Evolutionary conservation across 1,139 yeast genomes (phyloP), one percentile per base, ranked within the genome.

Genomic region (Trichomonascaceae sp.): DNA sequence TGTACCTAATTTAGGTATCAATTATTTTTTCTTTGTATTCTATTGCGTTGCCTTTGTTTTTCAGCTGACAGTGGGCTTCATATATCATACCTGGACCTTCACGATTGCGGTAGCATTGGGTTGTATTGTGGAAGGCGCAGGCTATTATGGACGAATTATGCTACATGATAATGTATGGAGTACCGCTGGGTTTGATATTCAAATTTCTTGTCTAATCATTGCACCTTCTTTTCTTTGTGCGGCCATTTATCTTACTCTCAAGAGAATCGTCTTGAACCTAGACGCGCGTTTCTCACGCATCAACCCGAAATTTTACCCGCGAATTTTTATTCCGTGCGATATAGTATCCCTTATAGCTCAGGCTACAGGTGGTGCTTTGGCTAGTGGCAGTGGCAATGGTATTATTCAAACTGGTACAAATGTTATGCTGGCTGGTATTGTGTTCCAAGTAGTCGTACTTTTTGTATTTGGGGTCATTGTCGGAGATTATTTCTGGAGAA

Each of bases 191-290:
- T 36, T 36, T 15, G 41, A 36, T n/a, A 36, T 36, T 8, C 96
- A 90, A 68, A 80, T 83, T 59, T 79, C 84, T 52, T 74, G 85
- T 56, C 73, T 89, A 58, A 88, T 96, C 0, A 72, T 90, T 52
- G 93, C 90, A 0, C 97, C 97, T 0, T 93, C 93, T 6, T 89
- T 91, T 67, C 76, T 87, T 53, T 87, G 88, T 90, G 97, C 87
- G 3, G 96, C 96, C 4, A 76, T 90, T 8, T 90, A 90, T 70
- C 87, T 81, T 63, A 71, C 85, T 52, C 76, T 89, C 63, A 95
- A 90, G 3, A 89, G 87, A 68, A 62, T 86, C 58, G 81, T 86
- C 47, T 81, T 85, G 52, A 74, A 87, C 7, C 86, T 82, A 67
- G 95, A 96, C 6, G 73, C 80, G 51, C 68, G 75, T 45, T 83